These are phyloP conservation scores for Ophiostoma sp. DNA, from an alignment of 2,329 filamentous ascomycete genomes.

Conservation along the genomic window DNA sequence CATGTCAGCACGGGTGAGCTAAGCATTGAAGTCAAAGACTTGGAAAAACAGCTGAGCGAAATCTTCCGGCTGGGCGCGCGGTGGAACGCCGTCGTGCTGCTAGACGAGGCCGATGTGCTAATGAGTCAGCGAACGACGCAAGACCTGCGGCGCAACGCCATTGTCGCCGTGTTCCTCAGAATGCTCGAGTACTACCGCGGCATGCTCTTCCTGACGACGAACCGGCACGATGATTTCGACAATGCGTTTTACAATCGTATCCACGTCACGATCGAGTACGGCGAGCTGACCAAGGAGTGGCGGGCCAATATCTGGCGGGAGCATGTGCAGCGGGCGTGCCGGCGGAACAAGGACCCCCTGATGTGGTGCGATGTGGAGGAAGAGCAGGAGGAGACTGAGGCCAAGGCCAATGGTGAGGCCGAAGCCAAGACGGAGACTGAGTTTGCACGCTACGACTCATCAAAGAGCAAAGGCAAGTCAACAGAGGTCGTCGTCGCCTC, in stretches of 20 bases:
- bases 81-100: slow-evolving; percentile 70
- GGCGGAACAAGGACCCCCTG: slow-evolving; percentile 7
- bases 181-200: slow-evolving; percentile 42
- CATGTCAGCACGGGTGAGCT: slow-evolving; percentile 66
- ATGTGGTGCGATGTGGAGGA: neutral
- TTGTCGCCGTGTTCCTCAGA: slow-evolving; percentile 38
- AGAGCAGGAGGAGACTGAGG: neutral
- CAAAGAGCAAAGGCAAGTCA: neutral
- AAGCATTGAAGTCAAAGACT: slow-evolving; percentile 62
- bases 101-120: slow-evolving; percentile 64
- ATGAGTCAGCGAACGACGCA: slow-evolving; percentile 31
- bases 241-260: slow-evolving; percentile 45
- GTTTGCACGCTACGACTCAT: too few species aligned
- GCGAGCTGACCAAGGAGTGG: slow-evolving; percentile 27
- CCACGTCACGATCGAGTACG: slow-evolving; percentile 41
- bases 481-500: neutral
- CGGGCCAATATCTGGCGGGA: slow-evolving; percentile 20
- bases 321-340: slow-evolving; percentile 17
- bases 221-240: slow-evolving; percentile 44
- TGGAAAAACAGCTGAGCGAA: slow-evolving; percentile 65
- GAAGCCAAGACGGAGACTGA: neutral
- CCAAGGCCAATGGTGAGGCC: neutral
- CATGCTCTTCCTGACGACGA: slow-evolving; percentile 45
- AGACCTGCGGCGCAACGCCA: slow-evolving; percentile 42
- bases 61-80: slow-evolving; percentile 72